Percentiles rank a stretch among this genome's conserved stretches.
Evolutionary conservation across 2,329 filamentous ascomycete species (phyloP).

Genomic region (Colletotrichum endophyticum): DNA sequence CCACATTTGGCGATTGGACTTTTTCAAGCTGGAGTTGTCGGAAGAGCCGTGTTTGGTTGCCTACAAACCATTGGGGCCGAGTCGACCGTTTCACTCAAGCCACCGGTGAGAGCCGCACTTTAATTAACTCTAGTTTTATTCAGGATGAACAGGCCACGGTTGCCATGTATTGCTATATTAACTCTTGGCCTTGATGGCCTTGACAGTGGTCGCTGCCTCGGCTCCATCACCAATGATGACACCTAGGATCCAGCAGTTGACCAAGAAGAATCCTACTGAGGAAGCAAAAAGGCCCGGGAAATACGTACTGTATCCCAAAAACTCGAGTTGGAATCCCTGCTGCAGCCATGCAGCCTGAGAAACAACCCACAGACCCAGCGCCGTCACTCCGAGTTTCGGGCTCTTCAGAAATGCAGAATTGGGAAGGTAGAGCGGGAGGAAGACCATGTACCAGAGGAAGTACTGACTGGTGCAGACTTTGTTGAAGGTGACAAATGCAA

Average conservation of each 20-base stretch:
- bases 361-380: constrained; percentile 74
- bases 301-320: constrained; percentile 82
- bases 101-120: not conserved
- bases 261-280: constrained; percentile 78
- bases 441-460: constrained; percentile 97
- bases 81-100: not conserved
- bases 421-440: constrained; percentile 90
- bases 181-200: not conserved
- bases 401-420: constrained; percentile 71
- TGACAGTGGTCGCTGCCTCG: not conserved
- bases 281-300: constrained; percentile 82
- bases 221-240: constrained; percentile 74
- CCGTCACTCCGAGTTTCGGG: constrained; percentile 66
- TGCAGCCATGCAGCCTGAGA: constrained; percentile 80
- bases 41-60: not conserved
- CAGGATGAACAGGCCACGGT: not conserved
- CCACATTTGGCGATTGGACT: not conserved
- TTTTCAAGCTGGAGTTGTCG: not conserved
- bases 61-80: not conserved
- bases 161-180: not conserved
- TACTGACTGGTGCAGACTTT: constrained; percentile 99
- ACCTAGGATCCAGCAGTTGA: constrained; percentile 88
- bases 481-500: constrained; percentile 97
- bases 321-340: constrained; percentile 78
- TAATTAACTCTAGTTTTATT: not conserved